Evolutionary conservation across 1,284 basidiomycete genomes (phyloP).

Genomic region (Clitocybe nebularis): DNA sequence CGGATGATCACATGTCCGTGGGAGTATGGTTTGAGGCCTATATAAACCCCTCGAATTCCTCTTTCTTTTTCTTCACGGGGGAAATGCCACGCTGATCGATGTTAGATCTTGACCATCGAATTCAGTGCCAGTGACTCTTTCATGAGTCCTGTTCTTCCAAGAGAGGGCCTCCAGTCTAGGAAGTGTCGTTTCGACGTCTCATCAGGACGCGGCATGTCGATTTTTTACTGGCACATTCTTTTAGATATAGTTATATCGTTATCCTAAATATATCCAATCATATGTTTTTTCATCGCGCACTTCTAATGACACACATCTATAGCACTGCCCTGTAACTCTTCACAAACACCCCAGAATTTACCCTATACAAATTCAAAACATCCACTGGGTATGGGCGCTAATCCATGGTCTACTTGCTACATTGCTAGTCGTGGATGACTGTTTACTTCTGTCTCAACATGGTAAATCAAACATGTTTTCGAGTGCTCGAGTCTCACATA

Average conservation of each 20-base stretch:
- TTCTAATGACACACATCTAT: too few species aligned
- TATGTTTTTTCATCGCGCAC: too few species aligned
- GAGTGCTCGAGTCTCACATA: too few species aligned
- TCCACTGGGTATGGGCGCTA: too few species aligned
- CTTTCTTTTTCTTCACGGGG: conserved; percentile 26
- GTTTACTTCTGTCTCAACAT: too few species aligned
- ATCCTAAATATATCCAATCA: too few species aligned
- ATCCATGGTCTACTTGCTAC: too few species aligned
- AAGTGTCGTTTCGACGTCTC: conserved; percentile 46
- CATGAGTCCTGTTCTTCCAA: conserved; percentile 41
- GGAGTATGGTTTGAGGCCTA: conserved; percentile 13
- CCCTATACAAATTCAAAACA: too few species aligned
- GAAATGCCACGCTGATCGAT: conserved; percentile 48
- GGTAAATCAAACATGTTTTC: too few species aligned
- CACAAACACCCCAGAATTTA: too few species aligned
- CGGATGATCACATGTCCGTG: conserved; percentile 24
- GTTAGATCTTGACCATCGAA: conserved; percentile 36
- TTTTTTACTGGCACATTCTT: conserved; percentile 40
- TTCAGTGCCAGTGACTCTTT: conserved; percentile 46
- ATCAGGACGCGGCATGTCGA: conserved; percentile 47
- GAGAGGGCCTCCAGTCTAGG: conserved; percentile 41
- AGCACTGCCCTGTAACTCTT: too few species aligned
- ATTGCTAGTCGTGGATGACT: too few species aligned
- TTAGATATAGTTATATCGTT: not conserved
- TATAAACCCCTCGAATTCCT: conserved; percentile 21